phyloP scores from a whole-genome alignment of 2,329 filamentous ascomycete genomes.

The Cytospora chrysosperma region DNA sequence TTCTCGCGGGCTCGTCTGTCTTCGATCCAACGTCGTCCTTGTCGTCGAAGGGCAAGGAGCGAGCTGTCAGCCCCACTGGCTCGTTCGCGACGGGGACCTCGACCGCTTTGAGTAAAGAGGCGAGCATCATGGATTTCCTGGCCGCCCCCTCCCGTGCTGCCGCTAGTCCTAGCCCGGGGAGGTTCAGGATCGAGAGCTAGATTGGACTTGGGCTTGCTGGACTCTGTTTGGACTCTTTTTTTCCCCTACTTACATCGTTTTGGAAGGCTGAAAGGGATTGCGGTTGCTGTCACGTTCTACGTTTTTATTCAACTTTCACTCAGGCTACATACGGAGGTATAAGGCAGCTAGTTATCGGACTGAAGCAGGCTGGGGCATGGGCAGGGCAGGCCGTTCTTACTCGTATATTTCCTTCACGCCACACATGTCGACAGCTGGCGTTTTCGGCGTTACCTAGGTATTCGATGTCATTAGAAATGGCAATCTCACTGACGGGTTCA shows the following conservation, averaged over 20 bases:
- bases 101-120: slow-evolving; percentile 5
- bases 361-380: neutral
- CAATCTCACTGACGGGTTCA: neutral
- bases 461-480: neutral
- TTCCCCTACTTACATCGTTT: neutral
- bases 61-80: slow-evolving; percentile 4
- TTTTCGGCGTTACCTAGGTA: slow-evolving; percentile 10
- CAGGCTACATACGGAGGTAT: neutral
- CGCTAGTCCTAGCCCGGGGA: neutral
- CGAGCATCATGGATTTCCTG: slow-evolving; percentile 14
- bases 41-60: slow-evolving; percentile 2
- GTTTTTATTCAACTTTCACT: neutral
- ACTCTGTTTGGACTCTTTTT: neutral
- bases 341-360: neutral
- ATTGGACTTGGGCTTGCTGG: neutral
- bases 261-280: neutral
- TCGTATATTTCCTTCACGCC: neutral
- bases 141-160: neutral
- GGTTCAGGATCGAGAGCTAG: neutral
- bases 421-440: slow-evolving; percentile 8
- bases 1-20: slow-evolving; percentile 14
- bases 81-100: slow-evolving; percentile 7
- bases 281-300: neutral
- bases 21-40: neutral
- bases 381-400: neutral